Evolutionary conservation across 192 early-diverging fungal species (phyloP).

Genomic region (Podochytrium sp.): DNA sequence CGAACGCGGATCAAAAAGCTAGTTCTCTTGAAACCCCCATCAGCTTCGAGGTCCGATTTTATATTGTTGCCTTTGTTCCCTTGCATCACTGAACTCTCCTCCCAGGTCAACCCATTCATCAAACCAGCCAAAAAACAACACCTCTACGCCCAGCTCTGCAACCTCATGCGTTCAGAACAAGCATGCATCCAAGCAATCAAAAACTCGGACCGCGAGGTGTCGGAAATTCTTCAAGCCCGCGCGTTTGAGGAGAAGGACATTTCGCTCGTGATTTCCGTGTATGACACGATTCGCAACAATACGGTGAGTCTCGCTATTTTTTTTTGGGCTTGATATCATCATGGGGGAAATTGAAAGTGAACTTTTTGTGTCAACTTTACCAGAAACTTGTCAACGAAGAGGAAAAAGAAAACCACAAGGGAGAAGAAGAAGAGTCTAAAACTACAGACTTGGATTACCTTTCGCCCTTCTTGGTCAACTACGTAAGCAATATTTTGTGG

Average conservation of each 20-base stretch:
- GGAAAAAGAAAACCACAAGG: constrained; percentile 54
- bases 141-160: constrained; percentile 52
- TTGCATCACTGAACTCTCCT: background rate
- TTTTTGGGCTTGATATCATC: background rate
- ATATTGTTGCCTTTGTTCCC: background rate
- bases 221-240: constrained; percentile 53
- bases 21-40: constrained; percentile 44
- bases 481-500: no score
- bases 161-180: constrained; percentile 49
- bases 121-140: constrained; percentile 62
- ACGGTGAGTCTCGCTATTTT: constrained; percentile 39
- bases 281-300: constrained; percentile 63
- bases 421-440: constrained; percentile 59
- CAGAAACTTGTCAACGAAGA: constrained; percentile 52
- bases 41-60: constrained; percentile 35
- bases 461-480: constrained; percentile 62
- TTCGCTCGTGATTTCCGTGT: constrained; percentile 49
- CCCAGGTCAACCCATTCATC: constrained; percentile 51
- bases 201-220: constrained; percentile 49
- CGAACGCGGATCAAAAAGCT: constrained; percentile 57
- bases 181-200: constrained; percentile 55
- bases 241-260: constrained; percentile 56
- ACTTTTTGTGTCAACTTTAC: background rate
- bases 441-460: constrained; percentile 58
- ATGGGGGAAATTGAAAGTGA: background rate